Percentiles rank a stretch among this genome's conserved stretches.
Conservation (phyloP, 2,329 filamentous ascomycete genomes). For the Trichophyton schoenleinii region DNA sequence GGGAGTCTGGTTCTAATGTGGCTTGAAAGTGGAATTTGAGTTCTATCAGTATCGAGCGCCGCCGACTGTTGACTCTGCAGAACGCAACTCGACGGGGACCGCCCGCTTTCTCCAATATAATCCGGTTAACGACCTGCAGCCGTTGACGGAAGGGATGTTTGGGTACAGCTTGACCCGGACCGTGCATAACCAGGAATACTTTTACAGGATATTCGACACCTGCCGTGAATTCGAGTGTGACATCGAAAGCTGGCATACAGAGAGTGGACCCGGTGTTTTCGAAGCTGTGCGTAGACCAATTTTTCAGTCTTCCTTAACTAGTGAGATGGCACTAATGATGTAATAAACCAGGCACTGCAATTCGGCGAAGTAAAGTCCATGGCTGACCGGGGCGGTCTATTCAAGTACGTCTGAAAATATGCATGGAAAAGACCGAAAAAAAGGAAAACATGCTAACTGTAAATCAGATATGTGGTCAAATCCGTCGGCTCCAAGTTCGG, state of each 20-base stretch:
- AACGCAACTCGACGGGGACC: constrained; percentile 54
- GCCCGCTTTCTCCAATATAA: constrained; percentile 63
- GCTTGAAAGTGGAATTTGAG: constrained; percentile 67
- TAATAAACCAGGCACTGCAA: constrained; percentile 52
- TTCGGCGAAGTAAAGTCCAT: constrained; percentile 78
- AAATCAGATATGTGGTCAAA: constrained; percentile 62
- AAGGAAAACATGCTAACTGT: background rate
- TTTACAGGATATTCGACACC: constrained; percentile 72
- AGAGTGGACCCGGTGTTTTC: constrained; percentile 86
- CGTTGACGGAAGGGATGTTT: constrained; percentile 88
- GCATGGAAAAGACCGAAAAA: background rate
- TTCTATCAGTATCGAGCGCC: constrained; percentile 84
- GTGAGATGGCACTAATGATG: constrained; percentile 2
- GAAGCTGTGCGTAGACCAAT: constrained; percentile 53
- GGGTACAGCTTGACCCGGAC: constrained; percentile 82
- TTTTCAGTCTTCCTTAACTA: background rate
- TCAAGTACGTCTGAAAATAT: constrained; percentile 50
- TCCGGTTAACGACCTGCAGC: constrained; percentile 58
- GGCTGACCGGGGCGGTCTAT: constrained; percentile 82
- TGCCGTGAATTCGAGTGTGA: constrained; percentile 66
- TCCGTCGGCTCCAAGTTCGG: constrained; percentile 74
- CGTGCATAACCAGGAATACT: constrained; percentile 84
- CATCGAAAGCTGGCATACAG: constrained; percentile 92
- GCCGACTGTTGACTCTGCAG: constrained; percentile 31
- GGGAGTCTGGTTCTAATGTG: background rate